Base-by-base conservation (phyloP, 2,329 filamentous ascomycete genomes). In the Fusarium torreyae region DNA sequence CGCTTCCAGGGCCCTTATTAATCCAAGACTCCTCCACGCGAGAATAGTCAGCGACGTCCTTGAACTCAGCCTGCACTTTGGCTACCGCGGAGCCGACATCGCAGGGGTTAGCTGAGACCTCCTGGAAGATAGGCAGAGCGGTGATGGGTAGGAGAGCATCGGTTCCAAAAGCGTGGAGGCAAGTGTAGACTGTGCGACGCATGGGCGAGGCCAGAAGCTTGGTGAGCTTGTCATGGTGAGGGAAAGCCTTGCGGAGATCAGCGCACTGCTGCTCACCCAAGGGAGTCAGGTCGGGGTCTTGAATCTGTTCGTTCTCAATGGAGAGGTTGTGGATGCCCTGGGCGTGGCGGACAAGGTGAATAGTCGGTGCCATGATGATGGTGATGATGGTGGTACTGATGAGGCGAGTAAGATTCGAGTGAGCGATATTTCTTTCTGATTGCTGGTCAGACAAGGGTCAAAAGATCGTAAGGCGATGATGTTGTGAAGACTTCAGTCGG, bases 271-370 rank as follows among this genome's bases (percentile, higher is more conserved):
- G 75, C 76, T 90, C 85, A 72, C 94, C 94, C n/a, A 90, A 84
- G 1, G 87, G 83, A 2, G 94, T 97, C 55, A 97, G 87, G 62
- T 88, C 83, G 2, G 94, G 94, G 76, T 98, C 94, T n/a, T 78
- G 89, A 40, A 97, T 83, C 64, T 81, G 76, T 77, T 94, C 91
- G 80, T 94, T 93, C 66, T 86, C 90, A 26, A 83, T 74, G 68
- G 75, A 84, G 75, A 96, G 87, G 79, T 97, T 97, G 86, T 97
- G 94, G 77, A 88, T 89, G 80, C 93, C 94, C 81, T 93, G 85
- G 14, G 90, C 91, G 78, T 94, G 91, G 79, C 92, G 91, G 74
- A 94, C 87, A 70, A 91, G 84, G 78, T 92, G 88, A 69, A 92
- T 82, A 43, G 84, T 87, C 26, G 85, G 83, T 4, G 83, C 77